Percentiles rank a stretch among this genome's conserved stretches.
These are phyloP conservation scores for Barnettozyma pratensis DNA, from an alignment of 805 yeast genomes.

Conservation along the genomic window DNA sequence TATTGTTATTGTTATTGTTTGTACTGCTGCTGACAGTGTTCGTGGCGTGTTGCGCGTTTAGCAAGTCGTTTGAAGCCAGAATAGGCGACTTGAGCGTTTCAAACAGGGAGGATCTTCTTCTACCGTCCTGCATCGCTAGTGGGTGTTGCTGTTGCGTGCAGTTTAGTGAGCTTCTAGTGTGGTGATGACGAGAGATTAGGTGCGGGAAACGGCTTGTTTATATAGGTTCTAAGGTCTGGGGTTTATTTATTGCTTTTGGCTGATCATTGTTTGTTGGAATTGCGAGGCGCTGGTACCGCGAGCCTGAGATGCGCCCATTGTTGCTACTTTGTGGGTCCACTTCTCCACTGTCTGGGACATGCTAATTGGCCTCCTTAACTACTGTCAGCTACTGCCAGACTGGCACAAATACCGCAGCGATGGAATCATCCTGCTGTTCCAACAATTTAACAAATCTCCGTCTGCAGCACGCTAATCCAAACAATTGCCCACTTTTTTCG, in stretches of 20 bases:
- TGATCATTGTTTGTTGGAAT: background rate
- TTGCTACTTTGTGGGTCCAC: too few species aligned
- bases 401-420: too few species aligned
- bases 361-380: too few species aligned
- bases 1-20: slow-evolving; percentile 2
- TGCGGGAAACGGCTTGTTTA: slow-evolving; percentile 1
- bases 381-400: too few species aligned
- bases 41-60: background rate
- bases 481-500: background rate
- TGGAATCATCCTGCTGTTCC: too few species aligned
- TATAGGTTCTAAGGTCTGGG: slow-evolving; percentile 3
- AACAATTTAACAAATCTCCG: background rate
- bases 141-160: background rate
- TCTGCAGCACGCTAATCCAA: background rate
- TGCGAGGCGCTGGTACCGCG: too few species aligned
- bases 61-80: slow-evolving; percentile 3
- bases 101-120: slow-evolving; percentile 13
- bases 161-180: too few species aligned
- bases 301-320: too few species aligned
- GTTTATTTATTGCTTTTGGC: background rate
- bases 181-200: too few species aligned
- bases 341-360: too few species aligned
- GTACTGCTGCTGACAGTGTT: background rate
- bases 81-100: slow-evolving; percentile 12
- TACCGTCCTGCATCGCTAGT: background rate